Evolutionary conservation across 1,284 basidiomycete species (phyloP).

Genomic region (Fomes fomentarius): DNA sequence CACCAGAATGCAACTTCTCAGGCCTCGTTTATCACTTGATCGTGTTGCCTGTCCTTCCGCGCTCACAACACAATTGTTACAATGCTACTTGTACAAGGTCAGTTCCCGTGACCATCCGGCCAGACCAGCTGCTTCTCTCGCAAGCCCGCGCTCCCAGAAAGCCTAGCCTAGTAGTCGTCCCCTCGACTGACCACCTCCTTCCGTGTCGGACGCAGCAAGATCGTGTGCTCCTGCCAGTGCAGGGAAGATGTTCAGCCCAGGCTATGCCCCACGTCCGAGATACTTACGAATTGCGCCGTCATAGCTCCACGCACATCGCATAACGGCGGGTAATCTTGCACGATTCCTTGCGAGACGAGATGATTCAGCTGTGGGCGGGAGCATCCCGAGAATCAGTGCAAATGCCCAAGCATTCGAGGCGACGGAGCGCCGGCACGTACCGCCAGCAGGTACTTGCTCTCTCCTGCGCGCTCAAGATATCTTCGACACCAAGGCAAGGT

Average conservation of each 20-base stretch:
- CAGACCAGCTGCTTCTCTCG: too few species aligned
- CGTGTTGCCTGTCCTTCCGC: too few species aligned
- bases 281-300: constrained; percentile 90
- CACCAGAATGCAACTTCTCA: too few species aligned
- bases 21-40: too few species aligned
- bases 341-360: constrained; percentile 86
- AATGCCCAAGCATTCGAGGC: background rate
- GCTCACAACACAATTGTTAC: too few species aligned
- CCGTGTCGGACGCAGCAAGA: constrained; percentile 80
- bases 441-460: constrained; percentile 92
- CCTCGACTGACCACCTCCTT: constrained; percentile 97
- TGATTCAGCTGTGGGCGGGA: constrained; percentile 74
- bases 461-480: constrained; percentile 93
- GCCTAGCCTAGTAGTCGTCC: constrained; percentile 78
- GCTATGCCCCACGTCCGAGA: background rate
- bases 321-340: constrained; percentile 95
- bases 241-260: background rate
- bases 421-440: constrained; percentile 43
- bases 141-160: too few species aligned
- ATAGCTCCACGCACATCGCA: constrained; percentile 78
- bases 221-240: constrained; percentile 94
- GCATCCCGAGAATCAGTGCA: constrained; percentile 10
- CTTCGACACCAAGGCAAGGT: constrained; percentile 95
- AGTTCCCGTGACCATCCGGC: too few species aligned
- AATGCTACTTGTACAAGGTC: too few species aligned